Evolutionary conservation across 768 basidiomycete genomes (phyloP).

Genomic region (Pholiota molesta): DNA sequence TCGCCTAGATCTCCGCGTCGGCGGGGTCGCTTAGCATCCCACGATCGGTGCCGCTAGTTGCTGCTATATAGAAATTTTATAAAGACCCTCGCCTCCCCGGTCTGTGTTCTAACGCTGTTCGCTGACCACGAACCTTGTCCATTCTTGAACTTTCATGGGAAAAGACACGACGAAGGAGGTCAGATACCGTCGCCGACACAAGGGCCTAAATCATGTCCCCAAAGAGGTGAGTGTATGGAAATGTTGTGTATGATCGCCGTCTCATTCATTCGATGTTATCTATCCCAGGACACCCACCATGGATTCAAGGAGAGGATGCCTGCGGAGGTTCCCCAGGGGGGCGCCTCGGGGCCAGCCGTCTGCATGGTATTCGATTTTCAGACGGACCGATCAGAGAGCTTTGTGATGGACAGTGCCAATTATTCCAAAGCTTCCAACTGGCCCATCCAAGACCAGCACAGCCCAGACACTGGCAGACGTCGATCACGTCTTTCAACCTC

Average conservation of each 20-base stretch:
- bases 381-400: neutral
- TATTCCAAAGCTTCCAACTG: conserved; percentile 1
- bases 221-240: neutral
- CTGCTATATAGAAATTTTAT: neutral
- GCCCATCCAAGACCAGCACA: neutral
- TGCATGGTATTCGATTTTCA: conserved; percentile 4
- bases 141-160: neutral
- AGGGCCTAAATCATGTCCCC: neutral
- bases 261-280: neutral
- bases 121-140: neutral
- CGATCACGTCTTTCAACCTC: neutral
- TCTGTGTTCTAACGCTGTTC: neutral
- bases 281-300: conserved; percentile 8
- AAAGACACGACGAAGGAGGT: neutral
- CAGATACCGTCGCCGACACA: conserved; percentile 1
- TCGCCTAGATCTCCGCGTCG: neutral
- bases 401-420: conserved; percentile 3
- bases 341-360: neutral
- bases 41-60: neutral
- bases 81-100: neutral
- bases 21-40: neutral
- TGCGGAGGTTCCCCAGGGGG: neutral
- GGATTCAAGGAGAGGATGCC: conserved; percentile 6
- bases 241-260: neutral
- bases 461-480: neutral